Base-by-base conservation (phyloP, 2,329 filamentous ascomycete genomes). In the Cordyceps javanica region DNA sequence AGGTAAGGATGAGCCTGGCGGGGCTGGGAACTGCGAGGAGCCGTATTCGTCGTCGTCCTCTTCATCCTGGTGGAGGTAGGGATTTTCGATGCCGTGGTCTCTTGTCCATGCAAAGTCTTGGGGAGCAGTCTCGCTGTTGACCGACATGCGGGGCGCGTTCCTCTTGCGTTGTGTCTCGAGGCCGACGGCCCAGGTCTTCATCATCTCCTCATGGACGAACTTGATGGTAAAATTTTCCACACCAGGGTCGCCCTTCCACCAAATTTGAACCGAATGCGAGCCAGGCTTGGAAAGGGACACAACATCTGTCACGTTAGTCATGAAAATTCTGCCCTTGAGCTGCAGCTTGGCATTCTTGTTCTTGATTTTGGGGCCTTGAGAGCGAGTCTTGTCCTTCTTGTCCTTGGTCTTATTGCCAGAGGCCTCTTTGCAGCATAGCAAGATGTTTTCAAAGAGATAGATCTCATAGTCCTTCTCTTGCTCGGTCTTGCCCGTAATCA, bases 281-380 rank as follows among this genome's bases (percentile, higher is more conserved):
- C 91, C 91, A 73, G 91, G 90, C 72, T 92, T 96, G 51, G 88
- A 86, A 60, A 94, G 79, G 19, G 89, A 92, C 42, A 96, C 79
- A n/a, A 96, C 87, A 70, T 97, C 91, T 39, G 92, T 97, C 56
- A 99, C 93, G 68, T 99, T 99, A 64, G 92, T 91, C 92, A 99
- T 97, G 75, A 97, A 97, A 66, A 99, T 99, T 53, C 94, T 86
- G 39, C 94, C 94, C 73, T 99, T 99, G 30, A 99, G 81, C 72
- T 97, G 92, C 60, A 97, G 79, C 73, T 93, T 96, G 42, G 88
- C 88, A 66, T 84, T 89, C 69, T 83, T 86, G 67, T 81, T 84
- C 46, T 76, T 74, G 48, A 72, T 69, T 70, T 86, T 90, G 59
- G 84, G 80, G 7, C 72, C 75, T 2, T 75, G 76, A 0, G 80